These are phyloP conservation scores for Leucoagaricus sp. DNA, from an alignment of 1,284 basidiomycete genomes.

Conservation along the genomic window DNA sequence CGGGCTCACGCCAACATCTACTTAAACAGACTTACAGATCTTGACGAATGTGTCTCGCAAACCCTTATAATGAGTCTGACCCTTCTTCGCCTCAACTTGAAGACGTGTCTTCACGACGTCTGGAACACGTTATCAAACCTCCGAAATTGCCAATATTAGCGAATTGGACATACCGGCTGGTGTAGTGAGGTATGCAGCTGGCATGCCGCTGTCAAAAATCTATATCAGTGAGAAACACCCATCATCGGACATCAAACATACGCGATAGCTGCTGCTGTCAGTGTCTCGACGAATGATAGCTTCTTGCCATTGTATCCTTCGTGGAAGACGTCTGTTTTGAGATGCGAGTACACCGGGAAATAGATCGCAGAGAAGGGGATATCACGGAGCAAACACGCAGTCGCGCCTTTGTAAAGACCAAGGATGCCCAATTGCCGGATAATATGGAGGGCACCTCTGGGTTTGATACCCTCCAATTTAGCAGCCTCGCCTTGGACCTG, in stretches of 20 bases:
- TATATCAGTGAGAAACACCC: conserved; percentile 25
- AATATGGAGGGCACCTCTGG: conserved; percentile 90
- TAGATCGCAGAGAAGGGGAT: conserved; percentile 93
- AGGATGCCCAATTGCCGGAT: conserved; percentile 90
- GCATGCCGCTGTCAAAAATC: conserved; percentile 77
- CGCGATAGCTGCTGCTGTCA: conserved; percentile 83
- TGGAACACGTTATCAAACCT: conserved; percentile 34
- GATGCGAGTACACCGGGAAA: conserved; percentile 79
- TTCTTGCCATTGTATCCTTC: conserved; percentile 97
- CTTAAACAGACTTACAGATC: conserved; percentile 63
- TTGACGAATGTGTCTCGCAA: conserved; percentile 87
- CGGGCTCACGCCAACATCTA: conserved; percentile 5
- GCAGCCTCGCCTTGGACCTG: conserved; percentile 97
- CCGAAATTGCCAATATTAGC: conserved; percentile 8
- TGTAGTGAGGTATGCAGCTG: conserved; percentile 86
- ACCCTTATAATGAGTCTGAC: conserved; percentile 93
- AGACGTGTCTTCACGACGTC: conserved; percentile 99
- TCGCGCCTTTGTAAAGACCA: conserved; percentile 91
- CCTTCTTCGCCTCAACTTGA: conserved; percentile 93
- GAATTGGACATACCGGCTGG: conserved; percentile 63
- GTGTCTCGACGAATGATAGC: conserved; percentile 88
- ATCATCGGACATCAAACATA: conserved; percentile 41
- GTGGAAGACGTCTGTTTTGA: conserved; percentile 92
- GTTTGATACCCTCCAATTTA: conserved; percentile 75
- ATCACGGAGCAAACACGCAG: conserved; percentile 88